phyloP scores from a whole-genome alignment of 2,329 filamentous ascomycete species.

The Didymella segeticola region DNA sequence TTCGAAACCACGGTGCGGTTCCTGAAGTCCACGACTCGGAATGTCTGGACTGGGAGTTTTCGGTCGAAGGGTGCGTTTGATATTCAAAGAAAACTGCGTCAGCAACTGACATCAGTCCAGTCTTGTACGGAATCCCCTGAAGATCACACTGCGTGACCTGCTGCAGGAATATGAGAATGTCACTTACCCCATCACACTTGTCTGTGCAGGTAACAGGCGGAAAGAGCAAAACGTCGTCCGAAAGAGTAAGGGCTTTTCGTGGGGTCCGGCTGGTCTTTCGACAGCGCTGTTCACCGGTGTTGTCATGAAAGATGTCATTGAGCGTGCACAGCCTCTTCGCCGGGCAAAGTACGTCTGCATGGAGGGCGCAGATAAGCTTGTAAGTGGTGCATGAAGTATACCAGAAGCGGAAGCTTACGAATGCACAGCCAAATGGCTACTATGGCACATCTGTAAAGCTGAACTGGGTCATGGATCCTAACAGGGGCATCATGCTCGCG shows the following conservation, averaged over 20 bases:
- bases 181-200: conserved; percentile 85
- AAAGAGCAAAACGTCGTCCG: conserved; percentile 93
- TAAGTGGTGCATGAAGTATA: conserved; percentile 34
- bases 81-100: no score
- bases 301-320: conserved; percentile 73
- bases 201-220: conserved; percentile 88
- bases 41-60: conserved; percentile 80
- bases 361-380: conserved; percentile 84
- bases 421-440: conserved; percentile 75
- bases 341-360: conserved; percentile 86
- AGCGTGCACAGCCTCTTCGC: conserved; percentile 69
- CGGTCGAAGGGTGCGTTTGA: conserved; percentile 72
- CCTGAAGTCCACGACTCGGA: conserved; percentile 76
- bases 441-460: conserved; percentile 90
- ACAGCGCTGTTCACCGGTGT: conserved; percentile 90
- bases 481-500: conserved; percentile 83
- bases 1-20: conserved; percentile 87
- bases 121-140: conserved; percentile 79
- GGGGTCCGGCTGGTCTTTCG: conserved; percentile 86
- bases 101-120: conserved; percentile 36
- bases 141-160: conserved; percentile 74
- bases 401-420: conserved; percentile 18
- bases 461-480: conserved; percentile 85
- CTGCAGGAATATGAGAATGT: conserved; percentile 78
- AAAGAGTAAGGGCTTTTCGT: conserved; percentile 93